A percentile compares a stretch with the other conserved stretches of the same genome.
phyloP scores from a whole-genome alignment of 148 eudicot species.

The Amaranthus cruentus region DNA sequence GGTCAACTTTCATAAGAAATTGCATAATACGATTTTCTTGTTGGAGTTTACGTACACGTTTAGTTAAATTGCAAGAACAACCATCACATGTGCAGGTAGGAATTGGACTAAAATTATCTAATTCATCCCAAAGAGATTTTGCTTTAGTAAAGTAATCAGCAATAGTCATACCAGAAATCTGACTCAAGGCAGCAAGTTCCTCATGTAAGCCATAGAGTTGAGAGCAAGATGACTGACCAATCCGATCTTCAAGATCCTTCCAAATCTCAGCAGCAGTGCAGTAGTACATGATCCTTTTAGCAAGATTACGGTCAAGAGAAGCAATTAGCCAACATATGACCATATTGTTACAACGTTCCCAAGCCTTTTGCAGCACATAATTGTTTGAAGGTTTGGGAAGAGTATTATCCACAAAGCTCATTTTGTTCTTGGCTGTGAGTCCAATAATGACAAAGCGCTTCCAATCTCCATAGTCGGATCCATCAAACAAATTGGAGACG shows the following conservation, averaged over 20 bases:
- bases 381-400: no score
- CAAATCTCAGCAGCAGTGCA: not conserved
- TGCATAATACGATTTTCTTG: not conserved
- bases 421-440: no score
- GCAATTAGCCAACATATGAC: not conserved
- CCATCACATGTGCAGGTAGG: not conserved
- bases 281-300: not conserved
- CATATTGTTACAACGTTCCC: not conserved
- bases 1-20: not conserved
- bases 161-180: not conserved
- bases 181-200: not conserved
- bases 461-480: no score
- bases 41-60: not conserved
- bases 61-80: not conserved
- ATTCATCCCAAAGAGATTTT: not conserved
- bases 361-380: not conserved
- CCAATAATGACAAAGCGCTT: no score
- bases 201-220: not conserved
- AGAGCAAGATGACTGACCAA: not conserved
- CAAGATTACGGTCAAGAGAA: not conserved
- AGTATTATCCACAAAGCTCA: no score
- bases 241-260: not conserved
- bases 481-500: no score
- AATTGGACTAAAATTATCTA: not conserved
- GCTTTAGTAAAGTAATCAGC: not conserved